Conservation (phyloP, 2,329 filamentous ascomycete species). For the Fusarium fujikuroi region DNA sequence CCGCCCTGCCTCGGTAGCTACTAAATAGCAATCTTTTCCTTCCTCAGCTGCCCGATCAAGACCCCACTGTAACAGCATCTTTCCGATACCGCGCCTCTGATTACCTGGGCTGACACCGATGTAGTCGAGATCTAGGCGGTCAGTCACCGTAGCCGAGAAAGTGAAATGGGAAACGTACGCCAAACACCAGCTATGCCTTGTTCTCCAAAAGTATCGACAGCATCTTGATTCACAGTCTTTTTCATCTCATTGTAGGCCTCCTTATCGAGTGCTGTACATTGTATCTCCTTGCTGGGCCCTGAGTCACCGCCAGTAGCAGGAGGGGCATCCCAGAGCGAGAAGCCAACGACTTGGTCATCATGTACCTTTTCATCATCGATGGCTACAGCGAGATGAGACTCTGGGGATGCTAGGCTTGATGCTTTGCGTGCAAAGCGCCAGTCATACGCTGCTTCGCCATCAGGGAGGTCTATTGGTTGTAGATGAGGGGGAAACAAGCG, state of each 20-base stretch:
- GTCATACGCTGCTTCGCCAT: slow-evolving; percentile 21
- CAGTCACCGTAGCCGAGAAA: background rate
- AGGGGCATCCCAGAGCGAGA: slow-evolving; percentile 12
- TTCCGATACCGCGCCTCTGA: slow-evolving; percentile 12
- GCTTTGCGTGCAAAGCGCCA: slow-evolving; percentile 18
- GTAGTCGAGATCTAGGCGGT: slow-evolving; percentile 13
- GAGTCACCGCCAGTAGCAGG: background rate
- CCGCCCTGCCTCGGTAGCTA: slow-evolving; percentile 9
- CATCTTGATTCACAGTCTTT: slow-evolving; percentile 1
- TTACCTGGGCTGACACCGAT: slow-evolving; percentile 6
- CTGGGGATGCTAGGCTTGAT: background rate
- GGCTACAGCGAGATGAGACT: background rate
- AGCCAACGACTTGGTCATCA: background rate
- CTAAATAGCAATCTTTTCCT: slow-evolving; percentile 7
- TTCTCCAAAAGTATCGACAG: background rate
- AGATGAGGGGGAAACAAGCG: slow-evolving; percentile 13
- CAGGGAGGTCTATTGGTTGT: background rate
- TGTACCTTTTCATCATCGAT: background rate
- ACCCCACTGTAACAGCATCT: background rate
- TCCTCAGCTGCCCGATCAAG: background rate
- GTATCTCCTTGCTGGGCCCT: background rate
- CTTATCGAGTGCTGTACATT: slow-evolving; percentile 6
- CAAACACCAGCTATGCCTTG: slow-evolving; percentile 10
- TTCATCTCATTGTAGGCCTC: slow-evolving; percentile 6
- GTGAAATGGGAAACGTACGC: background rate